Evolutionary conservation across 139 green algal genomes (phyloP), one percentile per base, ranked within the genome.

Genomic region (Pycnococcus provasolii): DNA sequence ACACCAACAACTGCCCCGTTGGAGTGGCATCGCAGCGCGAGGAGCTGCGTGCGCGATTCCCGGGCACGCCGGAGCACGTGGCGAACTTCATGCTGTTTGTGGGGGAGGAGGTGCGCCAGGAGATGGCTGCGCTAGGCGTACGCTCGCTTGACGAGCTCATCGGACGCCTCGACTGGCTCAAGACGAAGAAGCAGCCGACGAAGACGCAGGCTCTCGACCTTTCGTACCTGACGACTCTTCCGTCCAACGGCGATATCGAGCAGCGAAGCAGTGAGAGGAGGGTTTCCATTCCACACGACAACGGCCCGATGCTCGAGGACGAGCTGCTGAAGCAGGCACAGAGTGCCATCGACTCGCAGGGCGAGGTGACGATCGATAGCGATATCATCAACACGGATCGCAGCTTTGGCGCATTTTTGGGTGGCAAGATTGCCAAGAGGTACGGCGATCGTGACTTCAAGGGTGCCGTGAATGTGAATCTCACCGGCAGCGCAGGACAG

Each of bases 1-100:
- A 99, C 85, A 99, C 93, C 73, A 99, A 99, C 88, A 99, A 99
- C 86, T 99, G 93, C 87, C 93, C 93, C 45, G 93, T 99, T 37
- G 93, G 93, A 41, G 93, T 99, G 37, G 93, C 93, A 1, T 84
- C 70, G 13, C 92, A 99, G 86, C 79, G 92, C 5, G 93, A 99
- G 84, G 93, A 99, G 84, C 83, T 99, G 74, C 77, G 93, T 11
- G 89, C 89, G 1, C 82, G 93, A 58, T 99, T 99, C 90, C 93
- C 93, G 4, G 93, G 92, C 46, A 77, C 84, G 1, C 88, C 90
- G 26, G 85, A 71, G 5, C 89, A 96, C 77, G 74, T 96, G 54
- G 92, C 97, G 64, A 96, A 97, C 85, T 99, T 87, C 86, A 98
- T 99, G 84, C 78, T 90, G 68, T 96, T 94, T 68, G 71, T 78